phyloP scores from a whole-genome alignment of 352 stramenopile species.

The Globisporangium sylvaticum region DNA sequence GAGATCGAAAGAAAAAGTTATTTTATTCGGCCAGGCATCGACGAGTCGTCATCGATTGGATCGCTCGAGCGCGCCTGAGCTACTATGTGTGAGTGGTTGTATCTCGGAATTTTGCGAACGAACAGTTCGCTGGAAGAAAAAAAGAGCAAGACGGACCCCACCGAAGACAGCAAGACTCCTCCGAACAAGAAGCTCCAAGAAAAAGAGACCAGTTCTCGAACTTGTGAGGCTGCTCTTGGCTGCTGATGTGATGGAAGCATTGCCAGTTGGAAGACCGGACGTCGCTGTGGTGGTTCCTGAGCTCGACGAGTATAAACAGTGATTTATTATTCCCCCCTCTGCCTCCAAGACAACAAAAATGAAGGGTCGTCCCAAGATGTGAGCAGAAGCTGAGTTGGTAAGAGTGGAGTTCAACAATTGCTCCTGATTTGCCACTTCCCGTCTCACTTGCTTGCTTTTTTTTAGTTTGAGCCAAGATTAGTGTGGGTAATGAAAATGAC shows the following conservation, averaged over 20 bases:
- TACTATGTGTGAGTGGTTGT: conserved; percentile 4
- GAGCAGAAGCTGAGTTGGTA: background rate
- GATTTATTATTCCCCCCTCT: background rate
- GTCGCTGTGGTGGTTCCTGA: background rate
- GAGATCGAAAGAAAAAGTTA: conserved; percentile 14
- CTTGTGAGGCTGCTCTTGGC: background rate
- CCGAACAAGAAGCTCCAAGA: background rate
- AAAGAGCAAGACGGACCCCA: conserved; percentile 1
- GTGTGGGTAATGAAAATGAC: conserved; percentile 1
- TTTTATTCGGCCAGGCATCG: conserved; percentile 18
- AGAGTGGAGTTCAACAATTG: background rate
- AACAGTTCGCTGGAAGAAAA: conserved; percentile 6
- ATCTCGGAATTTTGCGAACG: conserved; percentile 3
- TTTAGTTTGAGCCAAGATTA: conserved; percentile 7
- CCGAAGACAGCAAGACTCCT: conserved; percentile 1
- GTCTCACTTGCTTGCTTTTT: background rate
- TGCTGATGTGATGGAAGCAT: background rate
- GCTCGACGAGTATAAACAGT: conserved; percentile 3
- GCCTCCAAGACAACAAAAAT: conserved; percentile 6
- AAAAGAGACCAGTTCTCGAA: background rate
- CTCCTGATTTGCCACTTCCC: background rate
- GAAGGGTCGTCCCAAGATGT: background rate
- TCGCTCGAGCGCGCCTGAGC: conserved; percentile 3
- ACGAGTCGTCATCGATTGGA: conserved; percentile 3
- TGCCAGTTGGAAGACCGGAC: background rate